Conservation (phyloP, 179 eudicot species). For the Drosera spatulata region DNA sequence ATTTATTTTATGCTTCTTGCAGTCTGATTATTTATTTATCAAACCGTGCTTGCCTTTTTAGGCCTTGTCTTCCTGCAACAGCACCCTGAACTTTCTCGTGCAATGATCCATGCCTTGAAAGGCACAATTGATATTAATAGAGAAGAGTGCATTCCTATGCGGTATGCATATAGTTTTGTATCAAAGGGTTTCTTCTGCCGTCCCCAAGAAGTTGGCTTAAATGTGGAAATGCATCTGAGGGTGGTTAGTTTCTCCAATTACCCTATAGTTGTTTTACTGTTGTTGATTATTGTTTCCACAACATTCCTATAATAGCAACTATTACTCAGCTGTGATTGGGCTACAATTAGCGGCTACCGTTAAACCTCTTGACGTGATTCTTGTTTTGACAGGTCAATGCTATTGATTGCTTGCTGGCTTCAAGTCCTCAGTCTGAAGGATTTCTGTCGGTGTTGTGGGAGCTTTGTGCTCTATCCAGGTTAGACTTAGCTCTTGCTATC, state of each 20-base stretch:
- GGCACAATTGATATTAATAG: constrained; percentile 41
- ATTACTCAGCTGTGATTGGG: too few relatives aligned
- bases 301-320: too few relatives aligned
- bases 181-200: constrained; percentile 77
- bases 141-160: constrained; percentile 60
- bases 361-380: constrained; percentile 2
- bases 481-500: constrained; percentile 1
- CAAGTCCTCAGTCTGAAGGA: constrained; percentile 59
- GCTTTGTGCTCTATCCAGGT: constrained; percentile 91
- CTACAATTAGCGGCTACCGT: too few relatives aligned
- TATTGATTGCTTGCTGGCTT: constrained; percentile 60
- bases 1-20: background rate
- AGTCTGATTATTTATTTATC: constrained; percentile 10
- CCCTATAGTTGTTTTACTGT: constrained; percentile 1
- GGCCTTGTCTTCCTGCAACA: constrained; percentile 79
- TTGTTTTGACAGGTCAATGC: constrained; percentile 45
- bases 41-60: constrained; percentile 23
- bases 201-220: constrained; percentile 59
- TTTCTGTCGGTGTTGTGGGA: constrained; percentile 88
- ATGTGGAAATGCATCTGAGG: constrained; percentile 78
- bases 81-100: constrained; percentile 74
- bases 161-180: constrained; percentile 64
- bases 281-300: background rate
- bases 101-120: constrained; percentile 55
- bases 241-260: constrained; percentile 46